phyloP scores from a whole-genome alignment of 2,329 filamentous ascomycete species.

The Hypomyces perniciosus region DNA sequence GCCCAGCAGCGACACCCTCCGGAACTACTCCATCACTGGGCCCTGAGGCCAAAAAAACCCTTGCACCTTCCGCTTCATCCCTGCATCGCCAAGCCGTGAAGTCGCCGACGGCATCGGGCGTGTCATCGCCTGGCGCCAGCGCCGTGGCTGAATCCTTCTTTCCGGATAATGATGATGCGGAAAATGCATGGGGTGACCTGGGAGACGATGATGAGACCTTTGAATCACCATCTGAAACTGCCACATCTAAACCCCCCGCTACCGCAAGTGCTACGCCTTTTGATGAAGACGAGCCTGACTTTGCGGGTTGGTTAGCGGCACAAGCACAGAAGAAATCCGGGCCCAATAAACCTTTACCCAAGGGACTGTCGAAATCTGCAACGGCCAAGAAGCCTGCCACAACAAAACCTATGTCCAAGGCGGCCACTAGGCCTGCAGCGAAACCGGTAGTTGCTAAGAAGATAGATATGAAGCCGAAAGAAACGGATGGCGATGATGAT shows the following conservation, averaged over 20 bases:
- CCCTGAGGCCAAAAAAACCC: constrained; percentile 30
- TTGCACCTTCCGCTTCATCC: constrained; percentile 48
- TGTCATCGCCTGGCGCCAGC: constrained; percentile 40
- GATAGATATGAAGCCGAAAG: constrained; percentile 62
- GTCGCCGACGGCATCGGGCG: constrained; percentile 45
- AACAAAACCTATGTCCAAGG: constrained; percentile 20
- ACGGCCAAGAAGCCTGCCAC: constrained; percentile 34
- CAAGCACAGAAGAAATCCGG: constrained; percentile 69
- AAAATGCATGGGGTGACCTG: constrained; percentile 72
- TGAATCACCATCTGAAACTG: constrained; percentile 27
- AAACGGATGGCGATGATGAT: constrained; percentile 52
- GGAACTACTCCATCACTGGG: constrained; percentile 35
- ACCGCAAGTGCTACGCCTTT: constrained; percentile 47
- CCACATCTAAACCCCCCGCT: constrained; percentile 24
- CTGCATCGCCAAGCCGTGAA: constrained; percentile 56
- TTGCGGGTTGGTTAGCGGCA: constrained; percentile 89
- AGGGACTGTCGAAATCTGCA: constrained; percentile 65
- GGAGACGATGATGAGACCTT: constrained; percentile 44
- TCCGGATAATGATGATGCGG: constrained; percentile 54
- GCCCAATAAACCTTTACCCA: constrained; percentile 63
- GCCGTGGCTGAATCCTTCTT: constrained; percentile 46
- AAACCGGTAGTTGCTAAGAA: constrained; percentile 54
- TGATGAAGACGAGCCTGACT: constrained; percentile 88
- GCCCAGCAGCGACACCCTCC: constrained; percentile 30
- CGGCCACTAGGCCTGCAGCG: constrained; percentile 33